A percentile compares a stretch with the other conserved stretches of the same genome.
These are phyloP conservation scores for Crithidia thermophila DNA, from an alignment of 208 protist species.

Conservation along the genomic window DNA sequence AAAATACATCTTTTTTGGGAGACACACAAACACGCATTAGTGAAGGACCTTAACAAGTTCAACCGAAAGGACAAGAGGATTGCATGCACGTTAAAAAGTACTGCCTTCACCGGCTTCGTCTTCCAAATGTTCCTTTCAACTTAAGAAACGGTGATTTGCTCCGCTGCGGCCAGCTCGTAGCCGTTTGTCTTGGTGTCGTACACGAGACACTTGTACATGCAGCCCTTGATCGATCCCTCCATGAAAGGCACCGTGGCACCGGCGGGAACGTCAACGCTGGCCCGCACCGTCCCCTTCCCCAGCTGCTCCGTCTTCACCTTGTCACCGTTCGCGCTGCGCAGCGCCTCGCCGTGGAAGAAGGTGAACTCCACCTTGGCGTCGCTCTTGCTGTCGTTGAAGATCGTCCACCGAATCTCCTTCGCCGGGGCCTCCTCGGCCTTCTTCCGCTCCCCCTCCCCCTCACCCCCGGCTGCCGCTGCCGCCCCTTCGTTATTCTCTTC, in stretches of 20 bases:
- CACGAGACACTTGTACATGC: conserved; percentile 49
- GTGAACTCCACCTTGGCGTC: conserved; percentile 40
- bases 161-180: conserved; percentile 26
- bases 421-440: conserved; percentile 9
- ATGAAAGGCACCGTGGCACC: conserved; percentile 36
- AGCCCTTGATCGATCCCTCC: conserved; percentile 38
- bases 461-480: not conserved
- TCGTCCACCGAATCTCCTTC: conserved; percentile 29
- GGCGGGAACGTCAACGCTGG: conserved; percentile 22
- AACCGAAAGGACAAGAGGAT: too few species aligned
- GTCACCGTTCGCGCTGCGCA: conserved; percentile 12
- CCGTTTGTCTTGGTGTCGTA: conserved; percentile 18
- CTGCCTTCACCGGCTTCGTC: too few species aligned
- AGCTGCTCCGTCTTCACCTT: conserved; percentile 7
- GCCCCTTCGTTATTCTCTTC: conserved; percentile 1
- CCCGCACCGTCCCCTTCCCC: conserved; percentile 16
- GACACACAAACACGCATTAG: too few species aligned
- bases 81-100: too few species aligned
- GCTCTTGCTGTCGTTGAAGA: conserved; percentile 50
- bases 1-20: not conserved
- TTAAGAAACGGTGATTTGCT: not conserved
- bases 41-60: too few species aligned
- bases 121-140: not conserved
- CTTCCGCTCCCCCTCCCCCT: not conserved
- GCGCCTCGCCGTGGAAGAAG: conserved; percentile 37